Percentiles rank a stretch among this genome's conserved stretches.
Evolutionary conservation across 352 stramenopile species (phyloP).

Genomic region (Albugo candida): DNA sequence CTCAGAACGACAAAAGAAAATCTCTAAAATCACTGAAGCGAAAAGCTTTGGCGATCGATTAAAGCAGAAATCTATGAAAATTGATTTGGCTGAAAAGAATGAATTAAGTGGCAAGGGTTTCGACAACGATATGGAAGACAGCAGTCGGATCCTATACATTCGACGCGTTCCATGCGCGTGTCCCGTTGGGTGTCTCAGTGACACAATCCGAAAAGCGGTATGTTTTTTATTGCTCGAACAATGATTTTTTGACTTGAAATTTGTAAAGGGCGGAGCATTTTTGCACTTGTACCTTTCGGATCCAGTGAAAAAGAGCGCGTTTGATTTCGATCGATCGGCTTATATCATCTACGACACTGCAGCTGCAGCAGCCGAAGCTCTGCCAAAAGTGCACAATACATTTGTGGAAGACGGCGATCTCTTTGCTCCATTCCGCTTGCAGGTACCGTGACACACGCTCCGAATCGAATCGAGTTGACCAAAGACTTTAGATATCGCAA

Average conservation of each 20-base stretch:
- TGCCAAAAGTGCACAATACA: slow-evolving; percentile 73
- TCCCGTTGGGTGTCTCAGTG: slow-evolving; percentile 37
- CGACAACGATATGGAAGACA: slow-evolving; percentile 62
- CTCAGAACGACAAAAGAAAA: slow-evolving; percentile 35
- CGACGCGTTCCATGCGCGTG: slow-evolving; percentile 64
- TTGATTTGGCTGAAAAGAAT: slow-evolving; percentile 38
- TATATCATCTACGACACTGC: slow-evolving; percentile 72
- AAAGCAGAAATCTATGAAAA: slow-evolving; percentile 21
- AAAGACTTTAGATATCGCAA: slow-evolving; percentile 21
- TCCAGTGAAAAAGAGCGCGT: slow-evolving; percentile 69
- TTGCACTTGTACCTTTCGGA: slow-evolving; percentile 65
- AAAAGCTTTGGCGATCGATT: slow-evolving; percentile 59
- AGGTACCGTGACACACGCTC: slow-evolving; percentile 12
- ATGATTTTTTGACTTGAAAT: slow-evolving; percentile 3
- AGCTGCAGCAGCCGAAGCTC: slow-evolving; percentile 39
- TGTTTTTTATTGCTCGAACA: slow-evolving; percentile 5
- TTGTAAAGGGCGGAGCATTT: slow-evolving; percentile 36
- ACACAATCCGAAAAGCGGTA: slow-evolving; percentile 71
- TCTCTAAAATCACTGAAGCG: slow-evolving; percentile 48
- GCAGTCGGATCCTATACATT: slow-evolving; percentile 54
- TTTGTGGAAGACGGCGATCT: slow-evolving; percentile 63
- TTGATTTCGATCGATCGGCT: slow-evolving; percentile 67
- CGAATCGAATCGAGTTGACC: too few species aligned
- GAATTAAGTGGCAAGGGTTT: slow-evolving; percentile 17
- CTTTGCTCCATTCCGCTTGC: slow-evolving; percentile 55